These are phyloP conservation scores for Penicillium soppii DNA, from an alignment of 495 filamentous ascomycete species.

Conservation along the genomic window DNA sequence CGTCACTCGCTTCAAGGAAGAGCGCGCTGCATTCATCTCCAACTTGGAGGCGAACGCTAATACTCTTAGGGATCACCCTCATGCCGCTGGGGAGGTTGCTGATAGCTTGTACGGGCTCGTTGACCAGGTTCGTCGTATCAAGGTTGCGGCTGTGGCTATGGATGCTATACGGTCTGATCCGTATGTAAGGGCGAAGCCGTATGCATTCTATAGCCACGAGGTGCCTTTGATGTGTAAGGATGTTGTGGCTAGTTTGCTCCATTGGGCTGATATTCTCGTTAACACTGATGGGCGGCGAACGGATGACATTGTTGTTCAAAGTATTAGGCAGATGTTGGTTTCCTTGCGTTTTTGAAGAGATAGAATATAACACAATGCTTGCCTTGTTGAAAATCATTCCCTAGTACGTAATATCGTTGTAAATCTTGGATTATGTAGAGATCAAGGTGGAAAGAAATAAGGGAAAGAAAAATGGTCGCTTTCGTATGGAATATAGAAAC, in stretches of 20 bases:
- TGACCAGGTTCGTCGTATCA: background rate
- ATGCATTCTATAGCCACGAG: background rate
- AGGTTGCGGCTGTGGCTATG: background rate
- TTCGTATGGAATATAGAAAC: conserved; percentile 8
- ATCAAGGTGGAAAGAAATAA: background rate
- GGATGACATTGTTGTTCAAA: background rate
- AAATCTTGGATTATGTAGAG: background rate
- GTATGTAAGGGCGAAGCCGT: background rate
- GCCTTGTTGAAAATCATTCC: too few species aligned
- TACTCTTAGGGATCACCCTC: background rate
- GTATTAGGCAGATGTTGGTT: background rate
- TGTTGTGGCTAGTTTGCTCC: conserved; percentile 1
- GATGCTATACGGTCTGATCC: background rate
- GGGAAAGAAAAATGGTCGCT: conserved; percentile 5
- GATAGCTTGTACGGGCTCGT: background rate
- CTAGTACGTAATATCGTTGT: too few species aligned
- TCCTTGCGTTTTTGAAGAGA: background rate
- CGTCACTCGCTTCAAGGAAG: background rate
- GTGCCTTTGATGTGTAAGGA: background rate
- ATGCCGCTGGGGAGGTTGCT: background rate
- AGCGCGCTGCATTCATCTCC: background rate
- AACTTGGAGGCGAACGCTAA: background rate
- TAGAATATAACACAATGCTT: too few species aligned
- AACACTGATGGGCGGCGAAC: conserved; percentile 1
- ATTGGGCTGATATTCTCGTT: conserved; percentile 7